Percentiles rank a stretch among this genome's conserved stretches.
These are phyloP conservation scores for Penicillium aurantiogriseum DNA, from an alignment of 2,329 filamentous ascomycete genomes.

Conservation along the genomic window DNA sequence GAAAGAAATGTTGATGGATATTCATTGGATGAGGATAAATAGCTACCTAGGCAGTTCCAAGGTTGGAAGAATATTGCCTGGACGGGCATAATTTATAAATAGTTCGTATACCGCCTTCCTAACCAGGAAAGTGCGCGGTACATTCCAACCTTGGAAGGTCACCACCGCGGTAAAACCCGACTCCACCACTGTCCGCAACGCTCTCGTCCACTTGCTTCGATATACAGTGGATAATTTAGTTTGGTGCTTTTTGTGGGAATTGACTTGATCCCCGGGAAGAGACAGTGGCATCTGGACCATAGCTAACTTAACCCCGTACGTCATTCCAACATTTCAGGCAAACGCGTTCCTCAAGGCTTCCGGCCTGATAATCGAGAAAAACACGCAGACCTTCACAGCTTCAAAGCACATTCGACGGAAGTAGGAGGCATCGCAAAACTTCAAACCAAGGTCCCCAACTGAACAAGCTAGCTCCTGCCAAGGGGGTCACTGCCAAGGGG, in stretches of 20 bases:
- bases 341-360: background rate
- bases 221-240: slow-evolving; percentile 49
- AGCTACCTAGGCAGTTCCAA: background rate
- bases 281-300: background rate
- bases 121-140: slow-evolving; percentile 41
- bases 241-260: slow-evolving; percentile 34
- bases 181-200: slow-evolving; percentile 49
- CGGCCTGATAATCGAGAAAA: background rate
- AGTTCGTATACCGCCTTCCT: background rate
- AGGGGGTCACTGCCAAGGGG: background rate
- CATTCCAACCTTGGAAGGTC: slow-evolving; percentile 38
- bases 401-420: background rate
- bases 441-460: too few relatives aligned
- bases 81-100: background rate
- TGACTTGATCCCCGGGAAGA: background rate
- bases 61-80: background rate
- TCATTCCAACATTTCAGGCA: background rate
- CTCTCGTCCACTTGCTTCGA: slow-evolving; percentile 49
- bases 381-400: background rate
- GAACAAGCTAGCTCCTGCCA: background rate
- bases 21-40: background rate
- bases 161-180: slow-evolving; percentile 47
- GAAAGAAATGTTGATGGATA: background rate
- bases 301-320: background rate
- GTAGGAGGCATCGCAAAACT: background rate